Percentiles rank a stretch among this genome's conserved stretches.
These are phyloP conservation scores for Candida ficus DNA, from an alignment of 805 yeast genomes.

Conservation along the genomic window DNA sequence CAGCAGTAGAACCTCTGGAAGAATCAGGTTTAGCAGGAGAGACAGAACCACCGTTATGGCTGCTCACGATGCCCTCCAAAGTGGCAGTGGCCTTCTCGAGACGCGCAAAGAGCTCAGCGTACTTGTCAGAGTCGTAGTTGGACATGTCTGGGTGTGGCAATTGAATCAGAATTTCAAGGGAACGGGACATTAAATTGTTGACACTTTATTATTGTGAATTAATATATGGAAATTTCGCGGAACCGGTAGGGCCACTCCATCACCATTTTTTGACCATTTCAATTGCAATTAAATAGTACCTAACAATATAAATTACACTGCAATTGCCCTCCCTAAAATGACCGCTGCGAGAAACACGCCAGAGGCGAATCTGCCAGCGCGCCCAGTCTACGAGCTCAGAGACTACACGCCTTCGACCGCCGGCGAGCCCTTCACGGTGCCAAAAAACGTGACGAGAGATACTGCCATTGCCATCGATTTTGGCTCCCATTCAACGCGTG, in stretches of 20 bases:
- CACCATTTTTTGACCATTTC: not conserved
- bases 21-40: not conserved
- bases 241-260: not conserved
- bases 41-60: constrained; percentile 12
- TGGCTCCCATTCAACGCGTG: constrained; percentile 58
- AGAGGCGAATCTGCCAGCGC: constrained; percentile 1
- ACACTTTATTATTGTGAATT: no score
- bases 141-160: constrained; percentile 1
- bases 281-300: no score
- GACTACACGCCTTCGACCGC: constrained; percentile 22
- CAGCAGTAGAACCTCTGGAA: not conserved
- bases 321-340: not conserved
- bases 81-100: constrained; percentile 26
- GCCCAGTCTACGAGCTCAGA: constrained; percentile 20
- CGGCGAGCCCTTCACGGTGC: constrained; percentile 40
- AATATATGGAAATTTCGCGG: no score
- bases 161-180: not conserved
- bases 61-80: constrained; percentile 21
- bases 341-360: not conserved
- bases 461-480: constrained; percentile 86
- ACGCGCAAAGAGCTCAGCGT: constrained; percentile 13
- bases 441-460: constrained; percentile 39
- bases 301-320: not conserved
- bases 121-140: constrained; percentile 7
- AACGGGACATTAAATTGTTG: no score